Base-by-base conservation (phyloP, 108 stramenopile genomes). In the Skeletonema marinoi region DNA sequence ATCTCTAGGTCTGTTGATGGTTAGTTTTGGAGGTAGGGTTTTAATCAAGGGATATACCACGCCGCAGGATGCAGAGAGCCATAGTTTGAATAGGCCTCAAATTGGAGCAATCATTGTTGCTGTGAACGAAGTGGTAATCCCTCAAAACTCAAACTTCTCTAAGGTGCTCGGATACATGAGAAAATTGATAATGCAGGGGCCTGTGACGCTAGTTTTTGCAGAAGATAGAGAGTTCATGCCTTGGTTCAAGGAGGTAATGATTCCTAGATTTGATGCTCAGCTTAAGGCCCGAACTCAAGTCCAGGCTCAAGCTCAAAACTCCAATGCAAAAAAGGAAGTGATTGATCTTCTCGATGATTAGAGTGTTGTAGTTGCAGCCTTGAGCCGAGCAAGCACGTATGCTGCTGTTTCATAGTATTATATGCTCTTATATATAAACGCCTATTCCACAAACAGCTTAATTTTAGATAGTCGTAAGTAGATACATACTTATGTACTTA, bases 101-200 rank as follows among this genome's bases (percentile, higher is more conserved):
- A 68, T 87, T 29, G 91, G 89, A 39, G 77, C 88, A 64, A 81
- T 89, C 56, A 65, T 92, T 42, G 77, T 89, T 9, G 83, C 87
- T 32, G 75, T 86, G 14, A 88, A 89, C 70, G 87, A 82, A 46
- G 11, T 39, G 51, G 17, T 77, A 32, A 35, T 80, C 19, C 75
- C 74, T 31, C 51, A 64, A 17, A 25, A 17, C 8, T 6, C 70
- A 58, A 14, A 48, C 13, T 71, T 78, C 33, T 7, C 42, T 51
- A 60, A 78, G 56, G 70, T 78, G 6, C 64, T 78, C 19, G 7
- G 14, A 2, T 71, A 64, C 0, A 70, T 78, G 75, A 73, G 42
- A 73, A 33, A 16, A 36, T 60, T 29, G 32, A 65, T 82, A 39
- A 66, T 71, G 30, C 16, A 48, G 3, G 66, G 63, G 5, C 60